phyloP scores from a whole-genome alignment of 805 yeast species.

The Nematodospora valgi region DNA sequence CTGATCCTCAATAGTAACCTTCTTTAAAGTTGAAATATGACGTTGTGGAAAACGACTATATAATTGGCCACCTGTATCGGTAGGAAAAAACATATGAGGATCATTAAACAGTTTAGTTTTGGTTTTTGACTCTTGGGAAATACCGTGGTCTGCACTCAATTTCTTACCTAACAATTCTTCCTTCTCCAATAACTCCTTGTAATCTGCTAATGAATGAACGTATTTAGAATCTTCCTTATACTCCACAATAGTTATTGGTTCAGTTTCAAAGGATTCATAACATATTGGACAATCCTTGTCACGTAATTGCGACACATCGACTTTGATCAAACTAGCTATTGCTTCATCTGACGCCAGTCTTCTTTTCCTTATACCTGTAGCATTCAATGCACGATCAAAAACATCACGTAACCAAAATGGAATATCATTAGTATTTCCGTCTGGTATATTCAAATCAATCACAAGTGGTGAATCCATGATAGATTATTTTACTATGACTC shows the following conservation, averaged over 20 bases:
- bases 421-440: constrained; percentile 16
- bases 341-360: constrained; percentile 36
- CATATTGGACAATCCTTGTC: constrained; percentile 38
- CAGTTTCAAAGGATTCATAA: constrained; percentile 25
- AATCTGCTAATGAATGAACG: no score
- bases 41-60: constrained; percentile 27
- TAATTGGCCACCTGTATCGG: constrained; percentile 21
- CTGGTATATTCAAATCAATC: constrained; percentile 6
- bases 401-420: constrained; percentile 33
- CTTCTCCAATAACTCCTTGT: no score
- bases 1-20: constrained; percentile 18
- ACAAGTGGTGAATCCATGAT: constrained; percentile 6
- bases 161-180: constrained; percentile 1
- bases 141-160: not conserved
- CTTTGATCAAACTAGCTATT: constrained; percentile 28
- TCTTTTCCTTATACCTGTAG: constrained; percentile 22
- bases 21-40: constrained; percentile 18
- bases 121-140: constrained; percentile 9
- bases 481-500: not conserved
- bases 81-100: constrained; percentile 31
- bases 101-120: constrained; percentile 20
- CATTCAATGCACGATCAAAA: constrained; percentile 31
- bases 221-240: not conserved
- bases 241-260: not conserved
- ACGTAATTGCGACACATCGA: constrained; percentile 15